These are phyloP conservation scores for Trichoderma sp. DNA, from an alignment of 2,329 filamentous ascomycete species.

Conservation along the genomic window DNA sequence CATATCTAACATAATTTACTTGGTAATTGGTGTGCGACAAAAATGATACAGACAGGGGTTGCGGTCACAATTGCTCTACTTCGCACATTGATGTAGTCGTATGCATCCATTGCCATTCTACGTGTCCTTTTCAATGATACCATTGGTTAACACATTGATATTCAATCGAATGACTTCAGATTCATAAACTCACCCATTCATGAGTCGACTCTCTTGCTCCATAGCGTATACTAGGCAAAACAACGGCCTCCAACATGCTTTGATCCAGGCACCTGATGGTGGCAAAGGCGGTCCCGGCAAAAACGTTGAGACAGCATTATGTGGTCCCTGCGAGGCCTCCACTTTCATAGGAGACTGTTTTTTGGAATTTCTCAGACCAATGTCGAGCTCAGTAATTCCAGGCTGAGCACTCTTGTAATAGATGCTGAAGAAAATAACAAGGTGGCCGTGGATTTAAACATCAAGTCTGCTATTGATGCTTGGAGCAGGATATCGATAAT, in stretches of 20 bases:
- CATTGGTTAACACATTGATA: neutral
- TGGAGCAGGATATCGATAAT: slow-evolving; percentile 19
- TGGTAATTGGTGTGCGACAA: neutral
- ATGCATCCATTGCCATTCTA: neutral
- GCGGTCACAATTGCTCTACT: neutral
- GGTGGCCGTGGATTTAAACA: neutral
- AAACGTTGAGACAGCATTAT: slow-evolving; percentile 16
- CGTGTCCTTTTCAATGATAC: neutral
- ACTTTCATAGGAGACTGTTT: neutral
- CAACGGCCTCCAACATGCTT: slow-evolving; percentile 8
- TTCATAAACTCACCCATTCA: neutral
- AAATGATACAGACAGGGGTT: slow-evolving; percentile 1
- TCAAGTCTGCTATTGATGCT: neutral
- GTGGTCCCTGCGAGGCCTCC: slow-evolving; percentile 17
- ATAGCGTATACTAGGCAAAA: neutral
- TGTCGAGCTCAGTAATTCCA: neutral
- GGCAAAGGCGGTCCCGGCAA: slow-evolving; percentile 15
- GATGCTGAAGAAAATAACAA: neutral
- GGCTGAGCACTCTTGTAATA: neutral
- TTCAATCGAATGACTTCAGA: neutral
- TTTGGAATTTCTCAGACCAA: neutral
- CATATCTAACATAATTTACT: neutral
- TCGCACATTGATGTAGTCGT: neutral
- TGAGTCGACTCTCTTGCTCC: neutral
- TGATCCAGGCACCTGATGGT: neutral